These are phyloP conservation scores for Eutypella sp. DNA, from an alignment of 2,329 filamentous ascomycete genomes.

Conservation along the genomic window DNA sequence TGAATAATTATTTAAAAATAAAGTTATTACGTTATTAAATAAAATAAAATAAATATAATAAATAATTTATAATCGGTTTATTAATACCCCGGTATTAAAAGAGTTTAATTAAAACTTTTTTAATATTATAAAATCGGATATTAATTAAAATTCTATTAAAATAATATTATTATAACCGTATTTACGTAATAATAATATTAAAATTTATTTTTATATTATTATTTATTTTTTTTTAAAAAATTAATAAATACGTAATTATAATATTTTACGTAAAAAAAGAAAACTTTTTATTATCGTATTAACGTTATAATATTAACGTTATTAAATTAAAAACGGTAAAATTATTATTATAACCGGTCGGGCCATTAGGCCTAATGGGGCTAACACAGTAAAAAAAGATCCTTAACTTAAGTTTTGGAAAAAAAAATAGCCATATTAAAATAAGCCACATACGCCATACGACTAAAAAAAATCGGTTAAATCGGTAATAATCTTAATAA, in stretches of 20 bases:
- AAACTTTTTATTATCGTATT: background rate
- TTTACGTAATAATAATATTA: background rate
- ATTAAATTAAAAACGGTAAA: no score
- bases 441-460: no score
- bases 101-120: background rate
- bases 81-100: background rate
- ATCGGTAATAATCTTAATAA: no score
- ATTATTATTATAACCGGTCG: no score
- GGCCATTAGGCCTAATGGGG: no score
- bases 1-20: background rate
- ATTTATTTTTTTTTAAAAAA: conserved; percentile 1
- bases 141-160: background rate
- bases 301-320: no score
- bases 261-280: no score
- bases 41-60: background rate
- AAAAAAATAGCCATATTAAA: no score
- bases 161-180: background rate
- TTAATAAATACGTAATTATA: conserved; percentile 1
- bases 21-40: background rate
- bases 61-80: background rate
- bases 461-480: no score
- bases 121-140: no score
- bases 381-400: no score
- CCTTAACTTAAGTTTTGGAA: no score
- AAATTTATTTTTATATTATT: background rate